These are phyloP conservation scores for Entomortierella parvispora DNA, from an alignment of 192 early-diverging fungal genomes.

Conservation along the genomic window DNA sequence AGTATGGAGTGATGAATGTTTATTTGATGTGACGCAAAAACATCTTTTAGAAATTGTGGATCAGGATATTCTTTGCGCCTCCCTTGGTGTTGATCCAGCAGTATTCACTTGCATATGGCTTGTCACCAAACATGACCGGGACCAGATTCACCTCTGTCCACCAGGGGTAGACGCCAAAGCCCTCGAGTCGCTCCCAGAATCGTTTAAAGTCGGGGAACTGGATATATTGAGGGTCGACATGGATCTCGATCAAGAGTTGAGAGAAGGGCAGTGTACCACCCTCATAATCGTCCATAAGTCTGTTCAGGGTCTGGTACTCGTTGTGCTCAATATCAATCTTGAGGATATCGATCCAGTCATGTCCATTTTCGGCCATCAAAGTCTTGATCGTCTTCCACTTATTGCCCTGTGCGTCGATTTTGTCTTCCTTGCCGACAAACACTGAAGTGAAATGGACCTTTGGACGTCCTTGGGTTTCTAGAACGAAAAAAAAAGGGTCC, in stretches of 20 bases:
- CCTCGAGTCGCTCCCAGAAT: slow-evolving; percentile 45
- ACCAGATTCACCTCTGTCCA: slow-evolving; percentile 38
- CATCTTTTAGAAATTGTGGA: slow-evolving; percentile 31
- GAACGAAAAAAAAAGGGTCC: too few relatives aligned
- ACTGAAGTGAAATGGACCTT: background rate
- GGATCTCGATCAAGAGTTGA: slow-evolving; percentile 41
- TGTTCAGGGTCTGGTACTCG: slow-evolving; percentile 4
- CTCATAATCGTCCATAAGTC: background rate
- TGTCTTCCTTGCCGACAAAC: background rate
- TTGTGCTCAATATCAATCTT: slow-evolving; percentile 1
- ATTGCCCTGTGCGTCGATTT: background rate
- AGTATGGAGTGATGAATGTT: too few relatives aligned
- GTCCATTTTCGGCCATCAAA: slow-evolving; percentile 3
- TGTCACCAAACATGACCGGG: slow-evolving; percentile 14
- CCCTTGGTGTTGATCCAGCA: slow-evolving; percentile 41
- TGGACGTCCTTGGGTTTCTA: too few relatives aligned
- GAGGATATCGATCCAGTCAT: slow-evolving; percentile 5
- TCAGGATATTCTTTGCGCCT: slow-evolving; percentile 38
- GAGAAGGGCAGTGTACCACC: slow-evolving; percentile 37
- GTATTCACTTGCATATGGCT: slow-evolving; percentile 38
- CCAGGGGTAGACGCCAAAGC: slow-evolving; percentile 38
- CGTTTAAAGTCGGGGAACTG: slow-evolving; percentile 22
- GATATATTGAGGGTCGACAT: slow-evolving; percentile 8
- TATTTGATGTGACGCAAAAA: too few relatives aligned
- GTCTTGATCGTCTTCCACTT: background rate